A percentile compares a stretch with the other conserved stretches of the same genome.
These are phyloP conservation scores for Auricularia cornea DNA, from an alignment of 768 basidiomycete species.

Conservation along the genomic window DNA sequence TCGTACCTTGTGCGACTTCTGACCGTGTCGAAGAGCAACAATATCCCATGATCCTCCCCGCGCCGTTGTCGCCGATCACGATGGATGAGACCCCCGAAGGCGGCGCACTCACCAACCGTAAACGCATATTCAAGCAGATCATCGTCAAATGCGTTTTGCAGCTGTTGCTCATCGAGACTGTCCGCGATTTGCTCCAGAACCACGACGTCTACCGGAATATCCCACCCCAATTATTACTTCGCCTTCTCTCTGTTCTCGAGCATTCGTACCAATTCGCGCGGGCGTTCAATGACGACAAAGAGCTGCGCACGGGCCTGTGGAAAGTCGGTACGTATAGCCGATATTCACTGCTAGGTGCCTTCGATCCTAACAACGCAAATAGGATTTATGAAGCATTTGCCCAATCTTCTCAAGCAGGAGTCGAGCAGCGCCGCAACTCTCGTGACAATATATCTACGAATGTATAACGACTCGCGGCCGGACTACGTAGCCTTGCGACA, in stretches of 20 bases:
- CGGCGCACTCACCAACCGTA: conserved; percentile 58
- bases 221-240: conserved; percentile 86
- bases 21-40: conserved; percentile 42
- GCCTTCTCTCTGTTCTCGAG: conserved; percentile 91
- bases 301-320: conserved; percentile 92
- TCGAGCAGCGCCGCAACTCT: conserved; percentile 94
- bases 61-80: conserved; percentile 69
- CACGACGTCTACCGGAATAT: conserved; percentile 87
- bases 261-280: conserved; percentile 97
- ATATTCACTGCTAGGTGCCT: not conserved
- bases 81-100: conserved; percentile 31
- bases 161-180: conserved; percentile 91
- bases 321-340: conserved; percentile 83
- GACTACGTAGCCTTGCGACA: conserved; percentile 80
- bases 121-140: conserved; percentile 92
- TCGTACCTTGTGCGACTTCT: not conserved
- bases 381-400: conserved; percentile 99
- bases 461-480: conserved; percentile 88
- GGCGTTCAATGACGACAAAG: conserved; percentile 97
- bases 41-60: conserved; percentile 67
- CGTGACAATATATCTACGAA: conserved; percentile 82
- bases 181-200: conserved; percentile 90
- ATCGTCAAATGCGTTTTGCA: conserved; percentile 99
- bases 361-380: not conserved
- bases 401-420: conserved; percentile 96